Evolutionary conservation across 73 alveolate species (phyloP), one percentile per base, ranked within the genome.

Genomic region (Halteria grandinella): DNA sequence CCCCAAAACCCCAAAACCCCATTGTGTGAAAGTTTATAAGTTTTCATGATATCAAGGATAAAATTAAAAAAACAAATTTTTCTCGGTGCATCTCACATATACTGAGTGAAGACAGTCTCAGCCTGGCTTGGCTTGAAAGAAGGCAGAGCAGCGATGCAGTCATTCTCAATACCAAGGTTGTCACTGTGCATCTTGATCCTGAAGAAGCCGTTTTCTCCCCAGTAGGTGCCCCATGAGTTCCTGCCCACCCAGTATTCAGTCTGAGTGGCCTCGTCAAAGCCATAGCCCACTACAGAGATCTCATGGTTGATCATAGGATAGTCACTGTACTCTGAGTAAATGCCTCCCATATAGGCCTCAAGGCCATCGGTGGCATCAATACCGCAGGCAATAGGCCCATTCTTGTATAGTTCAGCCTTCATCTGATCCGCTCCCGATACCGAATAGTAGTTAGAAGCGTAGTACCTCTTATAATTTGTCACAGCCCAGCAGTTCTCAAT

Each of bases 131-230:
- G 78, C 60, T 63, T 77, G 37, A 51, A 40, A 8, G 84, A 55
- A 8, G 90, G 91, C 6, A 71, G 47, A 15, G 84, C 88, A 40
- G 72, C 77, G 3, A 79, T 52, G 66, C 94, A 86, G 55, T 86
- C 79, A 18, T 60, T 40, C 64, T 89, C 97, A 54, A 89, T 86
- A 11, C 78, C 90, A 8, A 86, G 55, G 75, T 74, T 75, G 51
- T 89, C 77, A 14, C 37, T 45, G 88, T 91, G 94, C 92, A 92
- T 92, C 47, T 66, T 55, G 43, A 95, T 66, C 62, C 95, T 89
- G 86, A 90, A 82, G 88, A 88, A 83, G 25, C 99, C 99, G 0
- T 57, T 48, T 85, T 94, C 99, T 34, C 99, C 99, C 99, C 99
- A 95, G 86, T 75, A 86, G 41, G 91, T 53, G 28, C 99, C 99